Evolutionary conservation across 768 basidiomycete species (phyloP).

Genomic region (Cubamyces lactineus): DNA sequence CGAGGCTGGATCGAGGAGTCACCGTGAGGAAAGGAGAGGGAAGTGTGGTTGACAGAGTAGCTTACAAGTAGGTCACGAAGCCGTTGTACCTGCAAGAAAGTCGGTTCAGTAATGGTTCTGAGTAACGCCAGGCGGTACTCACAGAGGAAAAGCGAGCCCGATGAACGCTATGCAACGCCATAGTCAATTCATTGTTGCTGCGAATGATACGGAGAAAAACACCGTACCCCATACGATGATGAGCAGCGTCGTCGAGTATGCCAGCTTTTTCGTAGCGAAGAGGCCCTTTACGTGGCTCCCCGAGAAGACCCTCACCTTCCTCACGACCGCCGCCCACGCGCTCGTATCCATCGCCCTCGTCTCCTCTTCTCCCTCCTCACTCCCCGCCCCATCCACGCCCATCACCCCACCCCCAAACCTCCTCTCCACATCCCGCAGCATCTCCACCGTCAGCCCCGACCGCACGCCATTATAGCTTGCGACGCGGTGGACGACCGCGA

Average conservation of each 20-base stretch:
- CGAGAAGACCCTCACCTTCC: slow-evolving; percentile 44
- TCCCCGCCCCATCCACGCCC: background rate
- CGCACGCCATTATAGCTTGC: slow-evolving; percentile 61
- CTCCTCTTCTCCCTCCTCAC: slow-evolving; percentile 9
- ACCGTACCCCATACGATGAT: slow-evolving; percentile 56
- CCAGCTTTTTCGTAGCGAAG: slow-evolving; percentile 55
- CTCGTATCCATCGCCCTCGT: slow-evolving; percentile 38
- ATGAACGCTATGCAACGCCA: slow-evolving; percentile 55
- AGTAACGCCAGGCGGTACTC: slow-evolving; percentile 24
- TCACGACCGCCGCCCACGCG: slow-evolving; percentile 40
- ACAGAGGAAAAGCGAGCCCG: slow-evolving; percentile 73
- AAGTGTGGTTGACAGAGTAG: background rate
- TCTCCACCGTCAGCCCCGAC: slow-evolving; percentile 52
- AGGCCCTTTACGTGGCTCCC: slow-evolving; percentile 49
- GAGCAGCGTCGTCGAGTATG: slow-evolving; percentile 53
- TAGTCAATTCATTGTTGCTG: background rate
- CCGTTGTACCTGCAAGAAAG: slow-evolving; percentile 44
- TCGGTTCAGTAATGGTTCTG: slow-evolving; percentile 3
- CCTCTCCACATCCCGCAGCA: slow-evolving; percentile 39
- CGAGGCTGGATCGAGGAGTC: slow-evolving; percentile 44
- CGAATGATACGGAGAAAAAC: too few species aligned
- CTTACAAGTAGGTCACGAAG: slow-evolving; percentile 55
- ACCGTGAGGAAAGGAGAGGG: background rate
- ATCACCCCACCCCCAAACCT: slow-evolving; percentile 15
- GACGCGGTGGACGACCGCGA: slow-evolving; percentile 62